Evolutionary conservation across 495 filamentous ascomycete species (phyloP).

Genomic region (Penicillium subrubescens): DNA sequence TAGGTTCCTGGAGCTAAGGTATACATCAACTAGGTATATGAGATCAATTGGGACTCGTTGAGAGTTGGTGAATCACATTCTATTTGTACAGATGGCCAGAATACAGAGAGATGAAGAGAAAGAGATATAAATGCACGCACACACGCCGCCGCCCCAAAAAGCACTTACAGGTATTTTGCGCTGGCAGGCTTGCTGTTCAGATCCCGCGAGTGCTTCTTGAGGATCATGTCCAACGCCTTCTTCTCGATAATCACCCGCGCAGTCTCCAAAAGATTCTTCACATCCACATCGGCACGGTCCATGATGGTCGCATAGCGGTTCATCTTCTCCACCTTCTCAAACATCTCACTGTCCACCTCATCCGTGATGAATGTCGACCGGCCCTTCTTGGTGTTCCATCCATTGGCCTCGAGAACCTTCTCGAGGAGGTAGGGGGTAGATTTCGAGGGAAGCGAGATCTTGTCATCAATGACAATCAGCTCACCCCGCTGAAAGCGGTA

Average conservation of each 20-base stretch:
- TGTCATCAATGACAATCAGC: conserved; percentile 78
- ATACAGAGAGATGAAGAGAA: conserved; percentile 26
- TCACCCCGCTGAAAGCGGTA: conserved; percentile 87
- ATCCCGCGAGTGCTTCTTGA: conserved; percentile 77
- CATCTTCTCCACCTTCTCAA: conserved; percentile 53
- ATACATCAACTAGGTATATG: not conserved
- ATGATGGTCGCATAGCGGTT: conserved; percentile 68
- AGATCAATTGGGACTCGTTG: not conserved
- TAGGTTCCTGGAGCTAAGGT: too few relatives aligned
- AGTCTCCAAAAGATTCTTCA: conserved; percentile 87
- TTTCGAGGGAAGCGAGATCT: conserved; percentile 59
- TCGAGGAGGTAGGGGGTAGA: conserved; percentile 59
- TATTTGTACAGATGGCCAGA: conserved; percentile 42
- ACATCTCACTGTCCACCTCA: conserved; percentile 41
- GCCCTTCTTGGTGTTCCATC: conserved; percentile 70
- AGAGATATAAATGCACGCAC: conserved; percentile 10
- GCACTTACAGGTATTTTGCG: conserved; percentile 36
- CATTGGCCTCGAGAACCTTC: conserved; percentile 67
- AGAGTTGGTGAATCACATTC: conserved; percentile 21
- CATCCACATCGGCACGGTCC: conserved; percentile 76
- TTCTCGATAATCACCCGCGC: conserved; percentile 86
- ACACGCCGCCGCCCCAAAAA: conserved; percentile 5
- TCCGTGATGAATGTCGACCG: conserved; percentile 78
- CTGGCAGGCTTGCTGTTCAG: conserved; percentile 43
- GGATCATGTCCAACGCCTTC: conserved; percentile 72